A percentile compares a stretch with the other conserved stretches of the same genome.
Conservation (phyloP, 1,284 basidiomycete genomes). For the Phylloporus gajari region DNA sequence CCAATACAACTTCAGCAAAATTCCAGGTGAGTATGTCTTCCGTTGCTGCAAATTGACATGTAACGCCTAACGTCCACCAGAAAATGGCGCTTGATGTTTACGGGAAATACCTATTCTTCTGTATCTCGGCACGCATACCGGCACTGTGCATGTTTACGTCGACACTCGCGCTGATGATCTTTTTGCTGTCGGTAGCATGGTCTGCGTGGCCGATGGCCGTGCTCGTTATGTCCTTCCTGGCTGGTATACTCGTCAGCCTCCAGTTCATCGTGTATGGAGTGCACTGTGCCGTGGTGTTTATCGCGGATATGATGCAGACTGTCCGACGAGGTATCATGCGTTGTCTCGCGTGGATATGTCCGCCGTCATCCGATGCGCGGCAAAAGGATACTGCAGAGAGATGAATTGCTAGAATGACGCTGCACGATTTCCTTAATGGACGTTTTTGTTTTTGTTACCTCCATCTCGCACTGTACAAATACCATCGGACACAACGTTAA, state of each 20-base stretch:
- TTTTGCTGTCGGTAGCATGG: conserved; percentile 69
- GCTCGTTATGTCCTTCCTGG: conserved; percentile 63
- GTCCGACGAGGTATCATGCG: conserved; percentile 25
- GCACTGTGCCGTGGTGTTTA: conserved; percentile 41
- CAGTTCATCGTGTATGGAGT: conserved; percentile 74
- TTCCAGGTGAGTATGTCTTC: conserved; percentile 57
- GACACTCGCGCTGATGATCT: conserved; percentile 63
- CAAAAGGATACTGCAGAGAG: conserved; percentile 22
- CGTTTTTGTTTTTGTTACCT: no score
- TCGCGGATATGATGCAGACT: conserved; percentile 18
- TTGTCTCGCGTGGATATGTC: conserved; percentile 26
- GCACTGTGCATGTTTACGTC: conserved; percentile 66
- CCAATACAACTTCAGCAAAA: conserved; percentile 56
- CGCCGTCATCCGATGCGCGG: conserved; percentile 11
- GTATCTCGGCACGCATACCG: conserved; percentile 70
- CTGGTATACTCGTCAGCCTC: conserved; percentile 65
- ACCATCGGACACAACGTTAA: neutral
- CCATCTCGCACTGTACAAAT: neutral
- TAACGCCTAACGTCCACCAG: conserved; percentile 41
- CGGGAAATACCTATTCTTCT: conserved; percentile 70
- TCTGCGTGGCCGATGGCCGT: conserved; percentile 69
- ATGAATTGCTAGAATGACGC: conserved; percentile 5
- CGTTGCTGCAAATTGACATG: conserved; percentile 2
- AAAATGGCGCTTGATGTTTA: conserved; percentile 65
- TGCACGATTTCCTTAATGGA: neutral